Evolutionary conservation across 2,329 filamentous ascomycete species (phyloP).

Genomic region (Fusarium guadeloupense): DNA sequence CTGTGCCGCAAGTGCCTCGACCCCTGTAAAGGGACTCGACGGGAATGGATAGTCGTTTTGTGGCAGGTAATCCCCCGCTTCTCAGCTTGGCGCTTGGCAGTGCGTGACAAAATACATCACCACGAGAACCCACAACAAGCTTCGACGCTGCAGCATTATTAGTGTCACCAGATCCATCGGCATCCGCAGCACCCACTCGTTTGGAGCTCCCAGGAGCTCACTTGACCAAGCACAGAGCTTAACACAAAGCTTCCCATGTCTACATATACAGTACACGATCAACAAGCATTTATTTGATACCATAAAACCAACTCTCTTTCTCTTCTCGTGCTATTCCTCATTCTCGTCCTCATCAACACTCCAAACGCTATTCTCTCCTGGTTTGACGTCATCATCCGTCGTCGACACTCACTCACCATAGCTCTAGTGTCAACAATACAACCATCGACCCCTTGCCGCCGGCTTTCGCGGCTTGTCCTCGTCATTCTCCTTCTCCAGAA

Average conservation of each 20-base stretch:
- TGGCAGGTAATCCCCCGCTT: conserved; percentile 29
- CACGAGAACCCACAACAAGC: background rate
- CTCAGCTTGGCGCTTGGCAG: conserved; percentile 22
- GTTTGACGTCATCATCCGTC: conserved; percentile 16
- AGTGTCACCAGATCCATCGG: conserved; percentile 11
- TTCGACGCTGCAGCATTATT: background rate
- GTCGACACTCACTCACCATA: conserved; percentile 33
- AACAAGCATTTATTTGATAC: conserved; percentile 4
- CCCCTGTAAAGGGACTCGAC: conserved; percentile 13
- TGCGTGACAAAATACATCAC: conserved; percentile 2
- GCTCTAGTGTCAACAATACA: conserved; percentile 31
- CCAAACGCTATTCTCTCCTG: background rate
- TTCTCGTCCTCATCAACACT: background rate
- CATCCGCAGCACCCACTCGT: background rate
- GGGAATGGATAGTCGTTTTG: conserved; percentile 20
- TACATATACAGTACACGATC: conserved; percentile 10
- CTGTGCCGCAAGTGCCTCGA: conserved; percentile 30
- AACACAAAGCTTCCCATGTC: conserved; percentile 16
- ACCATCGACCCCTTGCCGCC: conserved; percentile 39
- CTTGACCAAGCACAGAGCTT: conserved; percentile 32
- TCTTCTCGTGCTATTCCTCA: background rate
- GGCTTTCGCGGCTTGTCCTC: conserved; percentile 38
- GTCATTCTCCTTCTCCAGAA: conserved; percentile 37
- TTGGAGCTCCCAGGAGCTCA: conserved; percentile 28
- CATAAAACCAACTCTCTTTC: conserved; percentile 8